Base-by-base conservation (phyloP, 2,329 filamentous ascomycete genomes). In the Knufia fluminis region DNA sequence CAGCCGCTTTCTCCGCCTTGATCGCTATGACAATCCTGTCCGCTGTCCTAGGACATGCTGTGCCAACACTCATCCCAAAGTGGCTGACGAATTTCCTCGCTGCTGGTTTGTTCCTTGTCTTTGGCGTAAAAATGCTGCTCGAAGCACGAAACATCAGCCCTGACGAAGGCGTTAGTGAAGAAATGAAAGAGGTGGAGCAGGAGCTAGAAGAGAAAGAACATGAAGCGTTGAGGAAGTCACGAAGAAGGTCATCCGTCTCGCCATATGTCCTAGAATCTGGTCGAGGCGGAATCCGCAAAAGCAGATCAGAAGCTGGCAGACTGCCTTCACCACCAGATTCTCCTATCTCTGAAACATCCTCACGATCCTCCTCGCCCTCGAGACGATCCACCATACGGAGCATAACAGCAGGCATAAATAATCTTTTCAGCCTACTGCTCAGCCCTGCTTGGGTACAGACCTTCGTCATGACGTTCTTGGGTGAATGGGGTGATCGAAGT, bases 361-460 rank as follows among this genome's bases (percentile, higher is more conserved):
- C 80, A 22, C 75, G 83, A 57, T 77, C 77, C 49, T 73, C 70
- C 14, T 82, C 71, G 16, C 77, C 72, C 40, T 68, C 63, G 40
- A 71, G 70, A 52, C 57, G 67, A 58, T 71, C 60, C 61, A 68
- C 59, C 52, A 69, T 65, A 53, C 78, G 54, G 65, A 66, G 67
- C 41, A 48, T 66, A 8, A 53, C 78, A n/a, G 64, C 76, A 17
- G 90, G 92, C 1, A 71, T 96, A 20, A 82, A 82, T 65, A 98
- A 98, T 61, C 78, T 98, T 3, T 80, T 89, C 54, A 89, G 86
- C 9, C 74, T 98, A 4, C 77, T 98, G 3, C 76, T 98, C 33
- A 95, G 87, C 67, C 92, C 92, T 1, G 92, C 90, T 0, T 98
- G 92, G 92, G 92, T 98, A 12, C 91, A 97, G 69, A 98, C 92